Base-by-base conservation (phyloP, 345 rosid species). In the Boechera divaricarpa region DNA sequence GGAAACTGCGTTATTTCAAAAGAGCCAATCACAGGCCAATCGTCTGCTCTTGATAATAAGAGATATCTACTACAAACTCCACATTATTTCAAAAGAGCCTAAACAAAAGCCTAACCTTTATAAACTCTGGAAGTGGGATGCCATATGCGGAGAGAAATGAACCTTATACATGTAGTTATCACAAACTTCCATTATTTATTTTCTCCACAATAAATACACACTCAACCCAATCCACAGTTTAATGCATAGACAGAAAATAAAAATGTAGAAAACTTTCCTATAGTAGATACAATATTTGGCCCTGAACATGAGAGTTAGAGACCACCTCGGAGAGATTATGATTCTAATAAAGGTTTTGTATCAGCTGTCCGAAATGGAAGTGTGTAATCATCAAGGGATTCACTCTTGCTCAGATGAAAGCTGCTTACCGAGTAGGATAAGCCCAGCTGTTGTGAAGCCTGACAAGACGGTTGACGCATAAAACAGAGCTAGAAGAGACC, bases 401-500 rank as follows among this genome's bases (percentile, higher is more conserved):
- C 87, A 87, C 42, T 90, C 81, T 61, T 85, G 87, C 75, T 88
- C 76, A 0, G 93, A 84, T 69, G 82, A 82, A 6, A 91, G 88
- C 72, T 86, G 86, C 78, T 86, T 85, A 59, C 80, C 96, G 6
- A 87, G 90, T 26, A 89, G 49, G 76, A 90, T 35, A 70, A 94
- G 96, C 7, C 93, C 98, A 36, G 77, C 75, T 7, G 85, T 33
- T 51, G 97, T 82, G 67, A 73, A 71, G 73, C 82, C 91, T 7
- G 97, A 89, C 81, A 91, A 84, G 38, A 90, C 7, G 1, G 96
- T 69, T 5, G 96, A 91, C 0, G 83, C 82, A 75, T 89, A 94
- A 83, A 83, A 85, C 26, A 84, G 2, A 4, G 82, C 85, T 45
- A 91, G 89, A 21, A 94, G 86, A 71, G 96, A 82, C 75, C 81